Percentiles rank a stretch among this genome's conserved stretches.
phyloP scores from a whole-genome alignment of 306 rosid species.

The Trichosanthes truncata region DNA sequence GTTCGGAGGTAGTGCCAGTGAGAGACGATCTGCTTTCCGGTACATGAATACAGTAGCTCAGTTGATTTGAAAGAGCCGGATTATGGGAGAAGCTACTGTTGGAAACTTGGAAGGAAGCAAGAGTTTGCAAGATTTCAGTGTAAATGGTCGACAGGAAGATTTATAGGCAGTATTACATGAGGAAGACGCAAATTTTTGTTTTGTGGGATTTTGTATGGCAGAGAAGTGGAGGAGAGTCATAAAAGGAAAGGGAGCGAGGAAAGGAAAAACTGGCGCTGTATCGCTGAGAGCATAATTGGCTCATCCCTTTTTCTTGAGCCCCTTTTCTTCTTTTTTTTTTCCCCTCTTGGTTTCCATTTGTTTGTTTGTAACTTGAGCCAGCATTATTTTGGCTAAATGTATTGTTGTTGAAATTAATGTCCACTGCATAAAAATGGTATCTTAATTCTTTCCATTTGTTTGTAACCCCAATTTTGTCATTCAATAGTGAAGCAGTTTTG shows the following conservation, averaged over 20 bases:
- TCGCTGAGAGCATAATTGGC: slow-evolving; percentile 31
- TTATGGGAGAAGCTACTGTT: neutral
- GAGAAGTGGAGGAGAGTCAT: slow-evolving; percentile 15
- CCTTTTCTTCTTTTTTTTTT: slow-evolving; percentile 8
- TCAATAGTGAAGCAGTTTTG: slow-evolving; percentile 6
- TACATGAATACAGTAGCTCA: neutral
- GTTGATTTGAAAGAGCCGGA: neutral
- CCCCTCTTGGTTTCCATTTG: neutral
- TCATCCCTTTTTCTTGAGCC: slow-evolving; percentile 19
- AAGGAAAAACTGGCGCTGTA: slow-evolving; percentile 8
- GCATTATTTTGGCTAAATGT: slow-evolving; percentile 17
- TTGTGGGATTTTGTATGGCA: slow-evolving; percentile 25
- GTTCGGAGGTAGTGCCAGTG: slow-evolving; percentile 18
- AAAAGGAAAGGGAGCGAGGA: neutral
- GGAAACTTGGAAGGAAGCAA: slow-evolving; percentile 8
- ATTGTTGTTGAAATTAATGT: slow-evolving; percentile 18
- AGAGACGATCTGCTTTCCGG: neutral
- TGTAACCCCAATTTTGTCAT: slow-evolving; percentile 8
- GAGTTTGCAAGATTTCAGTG: slow-evolving; percentile 27
- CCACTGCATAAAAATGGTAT: slow-evolving; percentile 8
- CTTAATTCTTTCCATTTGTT: slow-evolving; percentile 10
- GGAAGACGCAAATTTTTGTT: slow-evolving; percentile 29
- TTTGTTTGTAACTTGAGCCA: slow-evolving; percentile 21
- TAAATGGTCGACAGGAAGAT: slow-evolving; percentile 34
- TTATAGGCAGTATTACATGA: slow-evolving; percentile 28